A percentile compares a stretch with the other conserved stretches of the same genome.
phyloP scores from a whole-genome alignment of 2,329 filamentous ascomycete species.

The Pyricularia pennisetigena region DNA sequence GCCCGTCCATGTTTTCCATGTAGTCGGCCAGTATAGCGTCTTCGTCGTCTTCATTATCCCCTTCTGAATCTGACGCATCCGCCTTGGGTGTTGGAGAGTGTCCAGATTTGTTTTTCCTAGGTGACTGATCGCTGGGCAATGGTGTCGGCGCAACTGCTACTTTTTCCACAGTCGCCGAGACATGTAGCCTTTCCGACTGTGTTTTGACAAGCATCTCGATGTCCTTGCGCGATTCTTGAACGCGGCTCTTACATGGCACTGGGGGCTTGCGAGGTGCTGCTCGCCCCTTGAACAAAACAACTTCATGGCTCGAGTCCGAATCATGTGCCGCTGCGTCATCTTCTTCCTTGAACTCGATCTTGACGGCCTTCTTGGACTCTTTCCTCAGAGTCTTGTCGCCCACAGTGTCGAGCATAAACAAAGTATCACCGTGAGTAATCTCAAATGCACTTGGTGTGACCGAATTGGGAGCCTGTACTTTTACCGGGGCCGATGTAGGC shows the following conservation, averaged over 20 bases:
- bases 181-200: constrained; percentile 3
- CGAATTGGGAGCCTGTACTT: neutral
- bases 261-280: neutral
- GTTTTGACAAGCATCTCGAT: constrained; percentile 7
- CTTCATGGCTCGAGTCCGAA: constrained; percentile 61
- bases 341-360: neutral
- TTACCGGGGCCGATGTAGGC: neutral
- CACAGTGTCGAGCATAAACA: constrained; percentile 5
- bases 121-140: neutral
- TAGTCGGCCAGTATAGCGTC: constrained; percentile 59
- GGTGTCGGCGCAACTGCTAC: neutral
- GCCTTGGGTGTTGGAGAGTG: neutral
- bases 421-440: constrained; percentile 10
- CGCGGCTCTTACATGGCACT: neutral
- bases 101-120: neutral
- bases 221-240: neutral
- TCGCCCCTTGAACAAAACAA: constrained; percentile 51
- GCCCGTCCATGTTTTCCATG: constrained; percentile 52
- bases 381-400: constrained; percentile 2
- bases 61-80: neutral
- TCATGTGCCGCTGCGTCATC: neutral
- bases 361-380: neutral
- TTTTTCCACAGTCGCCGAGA: constrained; percentile 3
- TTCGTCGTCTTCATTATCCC: neutral
- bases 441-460: neutral